These are phyloP conservation scores for Populus nigra DNA, from an alignment of 345 rosid genomes.

Conservation along the genomic window DNA sequence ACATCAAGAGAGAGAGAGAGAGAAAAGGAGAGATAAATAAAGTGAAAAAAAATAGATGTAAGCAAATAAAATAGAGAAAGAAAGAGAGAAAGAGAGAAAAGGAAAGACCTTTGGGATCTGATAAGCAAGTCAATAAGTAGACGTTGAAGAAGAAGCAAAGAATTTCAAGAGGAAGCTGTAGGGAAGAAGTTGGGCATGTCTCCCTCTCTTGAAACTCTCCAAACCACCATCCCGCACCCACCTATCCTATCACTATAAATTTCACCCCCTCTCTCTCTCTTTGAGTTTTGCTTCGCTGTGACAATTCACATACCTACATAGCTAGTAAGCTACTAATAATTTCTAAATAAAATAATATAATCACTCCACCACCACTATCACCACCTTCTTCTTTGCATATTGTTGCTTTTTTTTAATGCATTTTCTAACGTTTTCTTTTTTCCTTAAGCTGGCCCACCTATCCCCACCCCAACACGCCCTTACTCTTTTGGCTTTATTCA, in stretches of 20 bases:
- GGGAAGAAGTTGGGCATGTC: slow-evolving; percentile 51
- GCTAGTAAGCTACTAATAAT: background rate
- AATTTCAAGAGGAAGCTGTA: slow-evolving; percentile 23
- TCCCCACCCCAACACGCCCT: background rate
- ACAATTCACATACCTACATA: background rate
- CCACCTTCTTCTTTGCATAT: background rate
- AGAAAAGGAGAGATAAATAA: background rate
- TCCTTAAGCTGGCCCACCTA: background rate
- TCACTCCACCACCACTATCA: background rate
- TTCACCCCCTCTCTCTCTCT: background rate
- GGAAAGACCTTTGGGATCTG: slow-evolving; percentile 34
- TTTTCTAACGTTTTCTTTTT: background rate
- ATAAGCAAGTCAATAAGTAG: background rate
- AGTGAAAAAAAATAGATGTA: background rate
- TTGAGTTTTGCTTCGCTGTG: background rate
- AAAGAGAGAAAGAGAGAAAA: background rate
- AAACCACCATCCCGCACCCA: background rate
- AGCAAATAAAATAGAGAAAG: background rate
- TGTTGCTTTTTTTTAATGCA: background rate
- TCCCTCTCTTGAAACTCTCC: slow-evolving; percentile 38
- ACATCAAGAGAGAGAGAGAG: background rate
- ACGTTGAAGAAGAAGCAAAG: slow-evolving; percentile 27
- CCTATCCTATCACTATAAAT: background rate
- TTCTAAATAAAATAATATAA: background rate
- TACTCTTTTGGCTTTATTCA: slow-evolving; percentile 2